Base-by-base conservation (phyloP, 1,139 yeast species). In the Yamadazyma epiphylla region DNA sequence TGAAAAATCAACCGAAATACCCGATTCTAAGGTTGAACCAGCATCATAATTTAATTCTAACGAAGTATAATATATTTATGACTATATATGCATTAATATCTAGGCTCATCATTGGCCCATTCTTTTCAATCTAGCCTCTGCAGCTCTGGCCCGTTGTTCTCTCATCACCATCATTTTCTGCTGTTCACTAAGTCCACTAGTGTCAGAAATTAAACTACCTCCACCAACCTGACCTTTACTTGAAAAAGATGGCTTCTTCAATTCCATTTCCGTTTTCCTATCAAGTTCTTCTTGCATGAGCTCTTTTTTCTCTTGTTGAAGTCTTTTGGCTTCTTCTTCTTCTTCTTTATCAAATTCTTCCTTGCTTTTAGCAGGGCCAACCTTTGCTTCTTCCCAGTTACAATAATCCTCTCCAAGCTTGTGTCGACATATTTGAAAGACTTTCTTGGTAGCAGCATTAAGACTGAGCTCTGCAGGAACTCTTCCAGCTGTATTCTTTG, bases 101-200 rank as follows among this genome's bases (percentile, higher is more conserved):
- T 26, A 25, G 13, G 25, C 33, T 26, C n/a, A n/a, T n/a, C n/a
- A n/a, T n/a, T n/a, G n/a, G n/a, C n/a, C n/a, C n/a, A 38, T 24
- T 21, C 39, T 40, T 27, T 54, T 60, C 36, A 89, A 52, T 44
- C 99, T 70, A 0, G 94, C 96, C 53, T 91, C 97, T 0, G 96
- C 96, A 0, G 99, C 99, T 38, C 97, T 70, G 0, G 97, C 97
- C 32, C 98, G 65, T 50, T 91, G 89, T 48, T 91, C 98, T 39
- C 98, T 74, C 82, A 89, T 88, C 19, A 91, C 58, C 48, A 80
- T 73, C 70, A 70, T 69, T 48, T 76, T 72, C 42, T 89, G 96
- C 24, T 80, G 86, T 1, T 81, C 89, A 19, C 53, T 57, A 27
- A 67, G 52, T 33, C 72, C 60, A 46, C 58, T 48, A 35, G 64